Conservation (phyloP, 257 asterid species). For the Solanum paucissectum region DNA sequence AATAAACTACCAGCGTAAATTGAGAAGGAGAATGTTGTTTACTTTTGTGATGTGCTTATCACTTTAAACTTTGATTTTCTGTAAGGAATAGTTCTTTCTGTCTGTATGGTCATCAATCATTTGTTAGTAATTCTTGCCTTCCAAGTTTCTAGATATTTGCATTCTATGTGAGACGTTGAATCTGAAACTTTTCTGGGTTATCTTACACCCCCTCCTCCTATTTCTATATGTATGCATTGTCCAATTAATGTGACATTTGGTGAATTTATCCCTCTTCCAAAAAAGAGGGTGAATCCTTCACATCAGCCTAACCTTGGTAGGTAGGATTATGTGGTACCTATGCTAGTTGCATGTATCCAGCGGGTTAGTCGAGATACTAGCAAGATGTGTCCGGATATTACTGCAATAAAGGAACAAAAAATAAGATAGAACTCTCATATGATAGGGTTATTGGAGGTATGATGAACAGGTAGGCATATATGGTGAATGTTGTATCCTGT, state of each 20-base stretch:
- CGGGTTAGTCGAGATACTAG: neutral
- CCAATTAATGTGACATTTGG: neutral
- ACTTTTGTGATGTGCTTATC: neutral
- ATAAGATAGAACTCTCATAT: neutral
- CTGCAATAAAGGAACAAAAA: neutral
- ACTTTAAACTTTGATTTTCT: neutral
- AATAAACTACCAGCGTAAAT: neutral
- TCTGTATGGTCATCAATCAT: neutral
- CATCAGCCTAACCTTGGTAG: neutral
- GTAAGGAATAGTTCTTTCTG: neutral
- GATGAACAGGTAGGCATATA: neutral
- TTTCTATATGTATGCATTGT: neutral
- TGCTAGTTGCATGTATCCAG: neutral
- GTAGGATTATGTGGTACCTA: neutral
- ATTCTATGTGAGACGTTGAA: neutral
- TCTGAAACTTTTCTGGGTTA: neutral
- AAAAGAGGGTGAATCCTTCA: neutral
- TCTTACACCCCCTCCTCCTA: neutral
- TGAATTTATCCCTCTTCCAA: neutral
- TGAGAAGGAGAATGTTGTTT: conserved; percentile 8
- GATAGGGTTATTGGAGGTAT: neutral
- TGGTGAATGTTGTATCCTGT: neutral
- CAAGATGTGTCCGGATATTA: neutral
- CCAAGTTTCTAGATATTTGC: neutral
- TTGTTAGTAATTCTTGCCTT: neutral